Percentiles rank a stretch among this genome's conserved stretches.
These are phyloP conservation scores for Aphanomyces invadans DNA, from an alignment of 352 stramenopile species.

Conservation along the genomic window DNA sequence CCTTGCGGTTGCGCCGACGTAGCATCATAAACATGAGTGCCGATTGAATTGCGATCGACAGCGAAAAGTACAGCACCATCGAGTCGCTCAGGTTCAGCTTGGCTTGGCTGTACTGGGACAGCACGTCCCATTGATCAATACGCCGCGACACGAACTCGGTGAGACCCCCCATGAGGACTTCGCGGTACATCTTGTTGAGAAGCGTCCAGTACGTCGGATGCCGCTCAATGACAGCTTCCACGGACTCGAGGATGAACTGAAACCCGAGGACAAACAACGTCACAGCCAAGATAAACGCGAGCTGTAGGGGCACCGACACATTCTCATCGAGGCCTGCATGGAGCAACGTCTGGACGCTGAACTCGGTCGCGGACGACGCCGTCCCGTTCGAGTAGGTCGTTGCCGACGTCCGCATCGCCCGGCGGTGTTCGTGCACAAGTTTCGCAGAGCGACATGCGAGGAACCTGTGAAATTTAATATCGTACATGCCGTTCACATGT, in stretches of 20 bases:
- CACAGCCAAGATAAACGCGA: slow-evolving; percentile 15
- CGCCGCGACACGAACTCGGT: slow-evolving; percentile 21
- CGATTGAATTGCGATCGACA: slow-evolving; percentile 21
- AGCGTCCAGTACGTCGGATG: slow-evolving; percentile 20
- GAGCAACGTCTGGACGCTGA: slow-evolving; percentile 8
- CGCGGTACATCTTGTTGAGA: slow-evolving; percentile 24
- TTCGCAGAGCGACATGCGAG: slow-evolving; percentile 6
- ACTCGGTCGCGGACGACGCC: not conserved
- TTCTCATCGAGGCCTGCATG: slow-evolving; percentile 14
- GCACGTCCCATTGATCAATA: slow-evolving; percentile 20
- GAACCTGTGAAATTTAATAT: too few species aligned
- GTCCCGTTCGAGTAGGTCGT: not conserved
- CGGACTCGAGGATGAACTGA: slow-evolving; percentile 4
- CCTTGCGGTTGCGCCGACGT: slow-evolving; percentile 1
- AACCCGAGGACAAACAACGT: slow-evolving; percentile 1
- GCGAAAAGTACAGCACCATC: slow-evolving; percentile 24
- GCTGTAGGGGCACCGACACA: not conserved
- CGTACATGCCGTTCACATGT: too few species aligned
- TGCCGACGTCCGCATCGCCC: too few species aligned
- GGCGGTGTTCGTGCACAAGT: too few species aligned
- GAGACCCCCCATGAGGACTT: slow-evolving; percentile 21
- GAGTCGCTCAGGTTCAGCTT: slow-evolving; percentile 7
- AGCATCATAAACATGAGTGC: slow-evolving; percentile 21
- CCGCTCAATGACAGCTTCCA: slow-evolving; percentile 18
- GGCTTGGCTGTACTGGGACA: not conserved